Base-by-base conservation (phyloP, 2,329 filamentous ascomycete species). In the Trichoderma atrobrunneum region DNA sequence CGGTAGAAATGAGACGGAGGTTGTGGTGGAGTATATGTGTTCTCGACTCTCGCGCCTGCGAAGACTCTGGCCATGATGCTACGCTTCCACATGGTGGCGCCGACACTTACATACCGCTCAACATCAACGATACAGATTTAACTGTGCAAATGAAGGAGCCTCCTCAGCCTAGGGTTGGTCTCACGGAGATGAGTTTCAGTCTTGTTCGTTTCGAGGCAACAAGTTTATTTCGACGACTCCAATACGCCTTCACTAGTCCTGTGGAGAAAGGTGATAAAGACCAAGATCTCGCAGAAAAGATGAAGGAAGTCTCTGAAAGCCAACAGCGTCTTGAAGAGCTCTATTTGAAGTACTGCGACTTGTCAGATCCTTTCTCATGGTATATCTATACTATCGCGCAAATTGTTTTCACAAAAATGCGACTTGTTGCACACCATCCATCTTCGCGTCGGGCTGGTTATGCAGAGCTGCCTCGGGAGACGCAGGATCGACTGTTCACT, bases 41-140 rank as follows among this genome's bases (percentile, higher is more conserved):
- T 10, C 62, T 65, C 12, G 62, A 65, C 5, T 65, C 39, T 21
- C 62, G 62, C 12, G 26, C 62, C 18, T 65, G 62, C 10, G 62
- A 65, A 65, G 62, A 65, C 18, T 65, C 62, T 51, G 39, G 62
- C 62, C 39, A 65, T 18, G 62, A 65, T 34, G 43, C 39, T 34
- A 65, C 62, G 28, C 62, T 65, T 54, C 39, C 62, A 30, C 62
- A 48, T 24, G 8, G 39, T 30, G 26, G 62, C 18, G 39, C 62
- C 8, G 39, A 65, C 21, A 65, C 62, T 51, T 51, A 11, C 8
- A 65, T 65, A 24, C 62, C 62, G 16, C 39, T 65, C 39, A 65
- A 65, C n/a, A 34, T 61, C n/a, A 61, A 61, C 11, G 59, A 61
- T 43, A 28, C 60, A 12, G 32, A 62, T 18, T n/a, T 62, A 18